Evolutionary conservation across 495 filamentous ascomycete species (phyloP).

Genomic region (Pseudoneurospora amorphoporcata): DNA sequence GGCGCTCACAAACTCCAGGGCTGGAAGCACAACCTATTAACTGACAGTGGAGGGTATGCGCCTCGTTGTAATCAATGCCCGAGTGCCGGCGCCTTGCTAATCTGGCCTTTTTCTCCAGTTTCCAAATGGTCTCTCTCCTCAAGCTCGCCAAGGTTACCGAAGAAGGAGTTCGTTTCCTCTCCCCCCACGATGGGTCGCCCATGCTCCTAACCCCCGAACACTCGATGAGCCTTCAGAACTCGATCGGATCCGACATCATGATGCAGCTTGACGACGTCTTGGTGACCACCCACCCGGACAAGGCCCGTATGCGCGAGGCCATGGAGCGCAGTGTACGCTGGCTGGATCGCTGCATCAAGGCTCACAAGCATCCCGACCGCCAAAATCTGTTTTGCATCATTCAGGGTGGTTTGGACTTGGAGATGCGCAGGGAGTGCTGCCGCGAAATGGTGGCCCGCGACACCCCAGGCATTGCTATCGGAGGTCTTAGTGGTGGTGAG

Average conservation of each 20-base stretch:
- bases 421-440: slow-evolving; percentile 75
- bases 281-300: slow-evolving; percentile 85
- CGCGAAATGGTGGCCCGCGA: slow-evolving; percentile 81
- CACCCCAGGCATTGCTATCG: slow-evolving; percentile 94
- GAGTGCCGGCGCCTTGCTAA: not conserved
- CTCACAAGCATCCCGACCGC: slow-evolving; percentile 65
- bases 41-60: slow-evolving; percentile 92
- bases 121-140: slow-evolving; percentile 97
- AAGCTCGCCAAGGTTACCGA: slow-evolving; percentile 90
- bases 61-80: not conserved
- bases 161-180: slow-evolving; percentile 88
- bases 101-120: slow-evolving; percentile 42
- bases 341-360: slow-evolving; percentile 92
- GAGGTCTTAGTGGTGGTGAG: slow-evolving; percentile 79
- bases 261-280: slow-evolving; percentile 99
- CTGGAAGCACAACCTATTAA: slow-evolving; percentile 91
- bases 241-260: slow-evolving; percentile 95
- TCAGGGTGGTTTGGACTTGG: slow-evolving; percentile 88
- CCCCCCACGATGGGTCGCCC: slow-evolving; percentile 87
- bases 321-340: slow-evolving; percentile 97
- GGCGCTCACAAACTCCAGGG: slow-evolving; percentile 90
- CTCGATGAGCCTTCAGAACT: slow-evolving; percentile 92
- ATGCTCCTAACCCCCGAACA: slow-evolving; percentile 98
- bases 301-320: slow-evolving; percentile 76
- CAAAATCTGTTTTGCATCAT: slow-evolving; percentile 99